Conservation (phyloP, 768 basidiomycete genomes). For the Panaeolus papilionaceus region DNA sequence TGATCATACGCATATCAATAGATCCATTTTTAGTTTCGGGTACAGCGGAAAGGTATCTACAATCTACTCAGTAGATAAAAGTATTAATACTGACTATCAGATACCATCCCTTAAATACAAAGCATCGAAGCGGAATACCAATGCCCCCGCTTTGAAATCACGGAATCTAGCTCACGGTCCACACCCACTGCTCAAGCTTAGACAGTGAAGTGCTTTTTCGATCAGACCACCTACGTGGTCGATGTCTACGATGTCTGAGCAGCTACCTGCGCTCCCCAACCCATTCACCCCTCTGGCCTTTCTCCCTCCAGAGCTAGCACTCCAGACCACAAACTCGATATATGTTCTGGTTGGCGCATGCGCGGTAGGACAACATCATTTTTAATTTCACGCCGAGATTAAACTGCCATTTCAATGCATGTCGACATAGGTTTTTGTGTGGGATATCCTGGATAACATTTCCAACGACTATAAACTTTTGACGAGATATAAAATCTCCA, state of each 20-base stretch:
- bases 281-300: constrained; percentile 27
- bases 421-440: neutral
- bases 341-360: constrained; percentile 22
- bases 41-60: too few species aligned
- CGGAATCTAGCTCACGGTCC: too few species aligned
- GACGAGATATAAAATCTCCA: constrained; percentile 16
- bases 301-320: constrained; percentile 22
- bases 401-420: too few species aligned
- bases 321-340: constrained; percentile 17
- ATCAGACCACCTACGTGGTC: neutral
- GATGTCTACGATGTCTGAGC: neutral
- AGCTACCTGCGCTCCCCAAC: constrained; percentile 12
- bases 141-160: too few species aligned
- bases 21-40: too few species aligned
- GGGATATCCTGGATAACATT: neutral
- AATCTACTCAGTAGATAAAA: too few species aligned
- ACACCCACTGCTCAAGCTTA: neutral
- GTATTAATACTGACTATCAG: too few species aligned
- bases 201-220: too few species aligned
- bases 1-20: too few species aligned
- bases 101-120: too few species aligned
- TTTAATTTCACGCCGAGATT: too few species aligned
- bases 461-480: neutral
- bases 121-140: too few species aligned
- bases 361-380: constrained; percentile 10